Conservation (phyloP, 176 grass and related monocot species). For the Olyra latifolia region DNA sequence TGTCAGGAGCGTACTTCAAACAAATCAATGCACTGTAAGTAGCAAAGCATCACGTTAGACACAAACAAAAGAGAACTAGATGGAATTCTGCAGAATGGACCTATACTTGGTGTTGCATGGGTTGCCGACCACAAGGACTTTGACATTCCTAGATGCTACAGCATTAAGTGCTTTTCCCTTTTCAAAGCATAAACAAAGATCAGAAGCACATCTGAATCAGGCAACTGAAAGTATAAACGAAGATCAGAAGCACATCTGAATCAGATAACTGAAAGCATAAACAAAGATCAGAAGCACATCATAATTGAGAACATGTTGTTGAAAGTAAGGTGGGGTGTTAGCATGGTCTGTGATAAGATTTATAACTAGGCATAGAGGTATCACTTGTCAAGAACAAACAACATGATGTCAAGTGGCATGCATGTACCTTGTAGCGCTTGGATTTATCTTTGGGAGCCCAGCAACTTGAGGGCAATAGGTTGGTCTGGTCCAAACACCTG, state of each 20-base stretch:
- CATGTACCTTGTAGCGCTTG: too few species aligned
- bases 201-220: neutral
- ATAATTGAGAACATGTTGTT: too few species aligned
- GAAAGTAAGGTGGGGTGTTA: too few species aligned
- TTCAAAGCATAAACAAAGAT: constrained; percentile 1
- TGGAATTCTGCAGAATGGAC: neutral
- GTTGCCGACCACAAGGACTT: constrained; percentile 57
- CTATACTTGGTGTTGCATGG: constrained; percentile 67
- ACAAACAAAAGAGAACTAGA: neutral
- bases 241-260: neutral
- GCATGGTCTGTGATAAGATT: too few species aligned
- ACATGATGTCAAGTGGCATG: too few species aligned
- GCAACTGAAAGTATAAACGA: neutral
- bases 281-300: neutral
- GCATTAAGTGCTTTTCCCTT: constrained; percentile 65
- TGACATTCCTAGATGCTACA: constrained; percentile 52
- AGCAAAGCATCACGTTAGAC: neutral
- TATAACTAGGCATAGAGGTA: too few species aligned
- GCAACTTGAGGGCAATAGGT: too few species aligned
- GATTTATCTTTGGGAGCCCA: too few species aligned
- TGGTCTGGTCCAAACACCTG: too few species aligned
- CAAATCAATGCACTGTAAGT: constrained; percentile 57
- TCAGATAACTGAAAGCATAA: neutral
- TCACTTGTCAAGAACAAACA: too few species aligned
- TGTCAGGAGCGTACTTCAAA: constrained; percentile 60